A percentile compares a stretch with the other conserved stretches of the same genome.
Evolutionary conservation across 352 stramenopile genomes (phyloP).

Genomic region (Pythium chondricola): DNA sequence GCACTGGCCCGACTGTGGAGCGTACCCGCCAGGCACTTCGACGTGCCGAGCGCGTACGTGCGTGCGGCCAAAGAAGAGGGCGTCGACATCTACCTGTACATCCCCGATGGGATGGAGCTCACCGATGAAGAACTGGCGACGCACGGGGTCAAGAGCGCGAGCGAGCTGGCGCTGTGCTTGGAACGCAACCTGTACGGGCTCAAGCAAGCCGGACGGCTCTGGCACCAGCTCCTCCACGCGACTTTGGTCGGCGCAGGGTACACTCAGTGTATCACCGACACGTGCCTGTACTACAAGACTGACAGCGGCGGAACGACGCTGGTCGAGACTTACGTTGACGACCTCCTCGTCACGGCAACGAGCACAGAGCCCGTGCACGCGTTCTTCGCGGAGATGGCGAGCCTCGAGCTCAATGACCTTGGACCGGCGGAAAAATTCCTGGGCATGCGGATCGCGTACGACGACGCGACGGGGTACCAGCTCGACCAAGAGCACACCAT

Average conservation of each 20-base stretch:
- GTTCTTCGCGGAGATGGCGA: slow-evolving; percentile 9
- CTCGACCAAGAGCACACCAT: slow-evolving; percentile 22
- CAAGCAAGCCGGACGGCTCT: slow-evolving; percentile 25
- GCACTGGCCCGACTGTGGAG: slow-evolving; percentile 10
- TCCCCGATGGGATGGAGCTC: slow-evolving; percentile 16
- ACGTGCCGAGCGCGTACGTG: slow-evolving; percentile 30
- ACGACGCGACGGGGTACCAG: neutral
- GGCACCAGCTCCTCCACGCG: slow-evolving; percentile 20
- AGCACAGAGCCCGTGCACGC: neutral
- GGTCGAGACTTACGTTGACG: slow-evolving; percentile 24
- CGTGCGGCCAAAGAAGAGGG: slow-evolving; percentile 18
- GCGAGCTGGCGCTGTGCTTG: slow-evolving; percentile 14
- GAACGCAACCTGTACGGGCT: slow-evolving; percentile 24
- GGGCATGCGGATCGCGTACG: slow-evolving; percentile 19
- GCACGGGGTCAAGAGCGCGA: slow-evolving; percentile 3
- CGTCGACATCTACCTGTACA: slow-evolving; percentile 18
- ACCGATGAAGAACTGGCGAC: slow-evolving; percentile 2
- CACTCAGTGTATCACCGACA: slow-evolving; percentile 17
- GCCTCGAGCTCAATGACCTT: slow-evolving; percentile 24
- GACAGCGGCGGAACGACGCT: neutral
- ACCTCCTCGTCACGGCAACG: slow-evolving; percentile 21
- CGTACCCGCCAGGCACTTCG: slow-evolving; percentile 20
- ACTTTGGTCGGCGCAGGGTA: slow-evolving; percentile 15
- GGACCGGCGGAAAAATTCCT: slow-evolving; percentile 20
- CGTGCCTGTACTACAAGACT: slow-evolving; percentile 19